Evolutionary conservation across 176 grass and related monocot genomes (phyloP).

Genomic region (Zoysia japonica): DNA sequence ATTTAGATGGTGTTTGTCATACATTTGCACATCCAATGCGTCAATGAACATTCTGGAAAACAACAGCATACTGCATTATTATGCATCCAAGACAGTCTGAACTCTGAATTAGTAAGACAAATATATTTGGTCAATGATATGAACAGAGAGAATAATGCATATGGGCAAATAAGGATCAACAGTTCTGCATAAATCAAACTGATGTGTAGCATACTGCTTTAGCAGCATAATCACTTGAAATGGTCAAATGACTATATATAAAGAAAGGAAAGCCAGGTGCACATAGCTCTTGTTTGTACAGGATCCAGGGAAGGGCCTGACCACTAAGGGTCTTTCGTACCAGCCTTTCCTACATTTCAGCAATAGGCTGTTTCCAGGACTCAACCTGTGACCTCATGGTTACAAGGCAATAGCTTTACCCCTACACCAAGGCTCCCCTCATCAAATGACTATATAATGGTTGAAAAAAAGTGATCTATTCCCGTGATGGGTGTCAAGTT

Average conservation of each 20-base stretch:
- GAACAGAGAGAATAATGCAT: neutral
- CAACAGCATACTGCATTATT: slow-evolving; percentile 35
- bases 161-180: neutral
- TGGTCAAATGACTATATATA: neutral
- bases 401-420: too few relatives aligned
- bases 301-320: too few relatives aligned
- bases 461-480: neutral
- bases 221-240: slow-evolving; percentile 15
- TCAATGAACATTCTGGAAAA: slow-evolving; percentile 91
- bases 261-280: too few relatives aligned
- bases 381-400: too few relatives aligned
- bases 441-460: too few relatives aligned
- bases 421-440: too few relatives aligned
- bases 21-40: slow-evolving; percentile 84
- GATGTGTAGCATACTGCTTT: neutral
- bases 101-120: slow-evolving; percentile 1
- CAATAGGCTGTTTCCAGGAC: too few relatives aligned
- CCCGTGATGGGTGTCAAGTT: neutral
- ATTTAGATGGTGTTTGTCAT: slow-evolving; percentile 71
- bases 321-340: too few relatives aligned
- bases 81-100: too few relatives aligned
- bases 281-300: too few relatives aligned
- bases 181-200: neutral
- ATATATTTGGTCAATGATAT: neutral
- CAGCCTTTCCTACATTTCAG: too few relatives aligned